phyloP scores from a whole-genome alignment of 768 basidiomycete genomes.

The Crepidotus variabilis region DNA sequence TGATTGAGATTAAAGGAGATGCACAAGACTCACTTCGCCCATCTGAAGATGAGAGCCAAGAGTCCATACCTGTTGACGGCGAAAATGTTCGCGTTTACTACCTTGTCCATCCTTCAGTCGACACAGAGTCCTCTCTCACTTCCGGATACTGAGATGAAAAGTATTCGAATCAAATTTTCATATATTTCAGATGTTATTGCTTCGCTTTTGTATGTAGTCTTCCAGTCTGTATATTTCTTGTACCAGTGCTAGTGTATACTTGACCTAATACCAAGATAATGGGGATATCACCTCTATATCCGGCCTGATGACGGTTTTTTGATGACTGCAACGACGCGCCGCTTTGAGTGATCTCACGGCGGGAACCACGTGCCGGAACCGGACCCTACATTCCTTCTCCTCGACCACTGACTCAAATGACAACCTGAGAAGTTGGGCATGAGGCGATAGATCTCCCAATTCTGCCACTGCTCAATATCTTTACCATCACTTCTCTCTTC shows the following conservation, averaged over 20 bases:
- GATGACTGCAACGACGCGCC: no score
- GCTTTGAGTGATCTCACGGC: background rate
- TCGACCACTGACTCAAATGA: background rate
- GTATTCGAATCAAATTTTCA: background rate
- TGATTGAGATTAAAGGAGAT: conserved; percentile 81
- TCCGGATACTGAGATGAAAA: conserved; percentile 22
- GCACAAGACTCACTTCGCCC: conserved; percentile 76
- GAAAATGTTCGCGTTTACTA: conserved; percentile 74
- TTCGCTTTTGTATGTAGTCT: no score
- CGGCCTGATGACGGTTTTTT: no score
- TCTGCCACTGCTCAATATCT: background rate
- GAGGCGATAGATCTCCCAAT: background rate
- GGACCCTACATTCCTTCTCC: background rate
- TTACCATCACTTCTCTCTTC: background rate
- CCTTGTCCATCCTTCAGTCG: conserved; percentile 88
- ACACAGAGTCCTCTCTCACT: conserved; percentile 57
- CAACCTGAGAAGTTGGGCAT: background rate
- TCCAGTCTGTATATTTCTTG: no score
- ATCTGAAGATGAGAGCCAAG: conserved; percentile 55
- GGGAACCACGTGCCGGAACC: conserved; percentile 2
- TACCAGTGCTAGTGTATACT: background rate
- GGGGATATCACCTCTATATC: background rate
- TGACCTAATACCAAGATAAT: background rate
- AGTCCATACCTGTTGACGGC: conserved; percentile 43
- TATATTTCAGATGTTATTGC: background rate